Percentiles rank a stretch among this genome's conserved stretches.
Conservation (phyloP, 1,139 yeast genomes). For the Pichia sp. region DNA sequence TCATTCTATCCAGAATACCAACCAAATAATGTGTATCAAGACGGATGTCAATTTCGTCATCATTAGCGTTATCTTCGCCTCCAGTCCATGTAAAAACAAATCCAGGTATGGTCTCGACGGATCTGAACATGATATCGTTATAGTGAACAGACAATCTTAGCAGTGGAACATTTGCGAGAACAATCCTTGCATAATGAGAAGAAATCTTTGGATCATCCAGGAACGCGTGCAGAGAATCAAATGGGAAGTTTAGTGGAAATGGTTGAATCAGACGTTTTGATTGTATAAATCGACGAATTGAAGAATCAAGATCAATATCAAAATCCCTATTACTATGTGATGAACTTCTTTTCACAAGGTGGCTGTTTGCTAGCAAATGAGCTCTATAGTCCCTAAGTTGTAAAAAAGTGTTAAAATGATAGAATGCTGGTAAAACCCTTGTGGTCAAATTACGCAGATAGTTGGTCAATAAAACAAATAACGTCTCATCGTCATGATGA, state of each 20-base stretch:
- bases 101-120: conserved; percentile 12
- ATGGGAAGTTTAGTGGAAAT: conserved; percentile 27
- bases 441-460: conserved; percentile 23
- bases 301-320: conserved; percentile 11
- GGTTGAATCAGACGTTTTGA: conserved; percentile 27
- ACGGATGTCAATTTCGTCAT: conserved; percentile 20
- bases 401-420: conserved; percentile 18
- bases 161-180: conserved; percentile 18
- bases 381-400: conserved; percentile 21
- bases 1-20: conserved; percentile 19
- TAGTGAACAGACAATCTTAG: conserved; percentile 16
- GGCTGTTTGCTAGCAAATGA: conserved; percentile 16
- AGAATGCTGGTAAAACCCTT: conserved; percentile 25
- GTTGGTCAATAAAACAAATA: conserved; percentile 23
- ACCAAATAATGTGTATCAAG: conserved; percentile 26
- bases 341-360: background rate
- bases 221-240: conserved; percentile 19
- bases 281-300: conserved; percentile 23
- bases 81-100: conserved; percentile 22
- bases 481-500: conserved; percentile 30
- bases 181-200: conserved; percentile 17
- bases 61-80: conserved; percentile 9
- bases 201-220: conserved; percentile 19
- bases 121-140: conserved; percentile 9
- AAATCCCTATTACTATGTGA: background rate